phyloP scores from a whole-genome alignment of 2,329 filamentous ascomycete genomes.

The Fusarium solani-melongenae region DNA sequence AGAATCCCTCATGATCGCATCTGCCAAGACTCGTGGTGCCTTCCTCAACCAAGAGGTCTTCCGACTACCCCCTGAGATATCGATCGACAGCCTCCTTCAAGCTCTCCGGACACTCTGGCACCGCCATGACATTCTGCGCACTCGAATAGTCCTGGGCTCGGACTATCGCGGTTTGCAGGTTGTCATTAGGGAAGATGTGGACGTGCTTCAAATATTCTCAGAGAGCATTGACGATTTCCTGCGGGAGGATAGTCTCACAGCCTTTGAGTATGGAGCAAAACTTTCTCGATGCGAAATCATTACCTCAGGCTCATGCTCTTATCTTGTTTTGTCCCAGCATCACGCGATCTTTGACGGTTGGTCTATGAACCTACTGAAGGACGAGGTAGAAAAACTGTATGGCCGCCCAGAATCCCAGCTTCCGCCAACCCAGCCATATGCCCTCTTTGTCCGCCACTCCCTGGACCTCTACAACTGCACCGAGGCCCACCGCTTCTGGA shows the following conservation, averaged over 20 bases:
- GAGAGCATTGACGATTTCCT: neutral
- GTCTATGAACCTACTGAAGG: neutral
- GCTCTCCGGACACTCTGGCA: too few relatives aligned
- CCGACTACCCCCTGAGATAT: neutral
- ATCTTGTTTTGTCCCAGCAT: neutral
- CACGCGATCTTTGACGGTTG: neutral
- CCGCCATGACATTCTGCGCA: neutral
- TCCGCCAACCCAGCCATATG: neutral
- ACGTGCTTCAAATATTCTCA: neutral
- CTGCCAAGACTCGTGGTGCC: neutral
- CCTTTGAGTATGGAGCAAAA: too few relatives aligned
- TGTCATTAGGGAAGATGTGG: neutral
- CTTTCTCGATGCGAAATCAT: neutral
- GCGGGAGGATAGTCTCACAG: neutral
- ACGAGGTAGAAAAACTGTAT: neutral
- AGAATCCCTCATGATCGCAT: neutral
- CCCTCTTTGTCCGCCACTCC: neutral
- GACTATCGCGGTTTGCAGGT: neutral
- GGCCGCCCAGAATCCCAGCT: neutral
- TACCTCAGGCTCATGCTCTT: fast-evolving
- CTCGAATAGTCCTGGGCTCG: neutral
- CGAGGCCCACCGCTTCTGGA: neutral
- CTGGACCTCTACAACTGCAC: neutral
- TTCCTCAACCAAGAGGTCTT: neutral
- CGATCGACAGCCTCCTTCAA: neutral